These are phyloP conservation scores for Metschnikowia cubensis DNA, from an alignment of 805 yeast species.

Conservation along the genomic window DNA sequence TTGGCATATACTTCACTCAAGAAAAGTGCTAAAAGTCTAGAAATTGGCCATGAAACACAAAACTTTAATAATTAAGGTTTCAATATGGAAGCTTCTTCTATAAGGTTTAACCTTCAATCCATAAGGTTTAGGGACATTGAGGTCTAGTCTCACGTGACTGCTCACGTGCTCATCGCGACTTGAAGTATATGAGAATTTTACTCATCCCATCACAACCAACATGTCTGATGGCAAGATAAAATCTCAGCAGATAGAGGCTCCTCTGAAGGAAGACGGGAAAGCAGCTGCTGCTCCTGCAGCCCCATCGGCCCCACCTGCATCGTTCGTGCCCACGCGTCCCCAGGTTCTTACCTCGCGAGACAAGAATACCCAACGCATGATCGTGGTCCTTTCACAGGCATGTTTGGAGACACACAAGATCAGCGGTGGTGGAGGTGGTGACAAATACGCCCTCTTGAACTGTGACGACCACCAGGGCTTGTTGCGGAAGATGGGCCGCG, in stretches of 20 bases:
- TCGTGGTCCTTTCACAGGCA: constrained; percentile 95
- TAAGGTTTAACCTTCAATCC: neutral
- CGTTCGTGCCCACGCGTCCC: constrained; percentile 86
- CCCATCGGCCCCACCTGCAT: constrained; percentile 40
- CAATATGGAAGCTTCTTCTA: neutral
- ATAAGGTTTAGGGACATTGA: neutral
- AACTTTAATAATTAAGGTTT: too few species aligned
- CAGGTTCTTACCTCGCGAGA: constrained; percentile 76
- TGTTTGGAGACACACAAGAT: constrained; percentile 93
- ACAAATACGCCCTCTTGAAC: constrained; percentile 87
- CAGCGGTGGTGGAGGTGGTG: constrained; percentile 67
- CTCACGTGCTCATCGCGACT: constrained; percentile 1
- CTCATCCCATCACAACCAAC: constrained; percentile 1
- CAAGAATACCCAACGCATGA: constrained; percentile 78
- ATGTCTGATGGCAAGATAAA: constrained; percentile 3
- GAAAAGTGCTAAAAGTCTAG: too few species aligned
- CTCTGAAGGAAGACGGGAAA: neutral
- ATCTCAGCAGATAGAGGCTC: neutral
- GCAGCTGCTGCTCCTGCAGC: neutral
- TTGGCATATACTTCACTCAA: too few species aligned
- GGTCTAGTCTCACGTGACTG: neutral
- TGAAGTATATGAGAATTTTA: constrained; percentile 1
- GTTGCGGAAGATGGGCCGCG: constrained; percentile 92
- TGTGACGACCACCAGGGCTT: constrained; percentile 99
- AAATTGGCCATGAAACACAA: too few species aligned